Evolutionary conservation across 2,329 filamentous ascomycete species (phyloP).

Genomic region (Knufia fluminis): DNA sequence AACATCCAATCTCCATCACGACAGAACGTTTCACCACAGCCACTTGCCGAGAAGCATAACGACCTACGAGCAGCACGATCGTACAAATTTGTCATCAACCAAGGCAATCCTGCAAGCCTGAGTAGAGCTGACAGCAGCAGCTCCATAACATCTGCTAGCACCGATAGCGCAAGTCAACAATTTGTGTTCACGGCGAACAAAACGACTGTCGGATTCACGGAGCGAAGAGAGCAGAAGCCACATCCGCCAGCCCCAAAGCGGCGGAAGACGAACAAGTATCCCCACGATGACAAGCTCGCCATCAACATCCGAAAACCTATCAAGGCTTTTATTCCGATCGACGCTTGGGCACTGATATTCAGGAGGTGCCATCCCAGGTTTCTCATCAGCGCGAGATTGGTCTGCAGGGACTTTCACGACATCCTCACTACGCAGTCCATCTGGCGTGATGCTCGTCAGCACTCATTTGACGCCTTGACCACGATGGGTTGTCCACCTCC

Average conservation of each 20-base stretch:
- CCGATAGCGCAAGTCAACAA: neutral
- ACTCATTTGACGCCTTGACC: slow-evolving; percentile 14
- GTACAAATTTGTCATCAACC: neutral
- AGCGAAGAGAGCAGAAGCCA: neutral
- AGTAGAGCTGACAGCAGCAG: neutral
- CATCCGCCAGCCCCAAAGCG: neutral
- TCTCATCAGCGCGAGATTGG: slow-evolving; percentile 17
- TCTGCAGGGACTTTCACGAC: slow-evolving; percentile 14
- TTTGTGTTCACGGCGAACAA: slow-evolving; percentile 3
- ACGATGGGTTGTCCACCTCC: slow-evolving; percentile 14
- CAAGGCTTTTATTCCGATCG: slow-evolving; percentile 14
- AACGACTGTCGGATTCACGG: slow-evolving; percentile 5
- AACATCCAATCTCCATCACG: neutral
- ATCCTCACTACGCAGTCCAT: slow-evolving; percentile 17
- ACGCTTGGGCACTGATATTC: slow-evolving; percentile 20
- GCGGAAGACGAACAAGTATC: neutral
- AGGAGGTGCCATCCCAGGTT: slow-evolving; percentile 18
- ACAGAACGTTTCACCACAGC: neutral
- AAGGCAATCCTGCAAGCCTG: neutral
- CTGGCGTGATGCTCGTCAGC: slow-evolving; percentile 18
- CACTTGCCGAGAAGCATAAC: neutral
- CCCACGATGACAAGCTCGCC: neutral
- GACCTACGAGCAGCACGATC: neutral
- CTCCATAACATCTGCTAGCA: neutral
- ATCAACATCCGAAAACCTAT: slow-evolving; percentile 1